A percentile compares a stretch with the other conserved stretches of the same genome.
These are phyloP conservation scores for Elaeis oleifera DNA, from an alignment of 202 grass and related monocot species.

Conservation along the genomic window DNA sequence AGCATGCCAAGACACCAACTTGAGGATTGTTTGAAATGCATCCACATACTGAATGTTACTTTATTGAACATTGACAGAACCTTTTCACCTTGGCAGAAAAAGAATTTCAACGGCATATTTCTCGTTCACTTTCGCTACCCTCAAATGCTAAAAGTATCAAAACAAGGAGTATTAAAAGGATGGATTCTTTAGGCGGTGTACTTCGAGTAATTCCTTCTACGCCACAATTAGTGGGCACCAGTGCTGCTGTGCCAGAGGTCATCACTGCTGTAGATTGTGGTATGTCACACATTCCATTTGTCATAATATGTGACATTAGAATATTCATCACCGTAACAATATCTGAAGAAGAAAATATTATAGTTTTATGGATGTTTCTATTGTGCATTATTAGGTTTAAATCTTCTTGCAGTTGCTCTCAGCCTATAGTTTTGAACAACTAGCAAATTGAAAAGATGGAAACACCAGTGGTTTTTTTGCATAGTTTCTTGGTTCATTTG, in stretches of 20 bases:
- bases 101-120: conserved; percentile 33
- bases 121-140: conserved; percentile 67
- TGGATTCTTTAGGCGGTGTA: conserved; percentile 65
- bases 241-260: conserved; percentile 23
- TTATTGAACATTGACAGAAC: neutral
- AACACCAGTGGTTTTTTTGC: no score
- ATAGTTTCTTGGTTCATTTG: neutral
- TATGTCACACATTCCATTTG: conserved; percentile 10
- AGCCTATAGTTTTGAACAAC: no score
- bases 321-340: neutral
- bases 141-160: conserved; percentile 48
- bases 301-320: neutral
- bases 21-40: no score
- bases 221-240: conserved; percentile 17
- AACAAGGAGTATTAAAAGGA: conserved; percentile 58
- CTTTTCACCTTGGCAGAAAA: conserved; percentile 31
- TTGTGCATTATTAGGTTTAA: neutral
- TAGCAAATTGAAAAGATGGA: neutral
- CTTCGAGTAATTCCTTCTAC: conserved; percentile 65
- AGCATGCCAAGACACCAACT: no score
- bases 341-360: neutral
- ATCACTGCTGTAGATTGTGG: conserved; percentile 40
- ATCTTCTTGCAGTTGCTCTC: neutral
- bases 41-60: no score
- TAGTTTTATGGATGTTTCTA: neutral